phyloP scores from a whole-genome alignment of 345 rosid genomes.

The Viola odorata region DNA sequence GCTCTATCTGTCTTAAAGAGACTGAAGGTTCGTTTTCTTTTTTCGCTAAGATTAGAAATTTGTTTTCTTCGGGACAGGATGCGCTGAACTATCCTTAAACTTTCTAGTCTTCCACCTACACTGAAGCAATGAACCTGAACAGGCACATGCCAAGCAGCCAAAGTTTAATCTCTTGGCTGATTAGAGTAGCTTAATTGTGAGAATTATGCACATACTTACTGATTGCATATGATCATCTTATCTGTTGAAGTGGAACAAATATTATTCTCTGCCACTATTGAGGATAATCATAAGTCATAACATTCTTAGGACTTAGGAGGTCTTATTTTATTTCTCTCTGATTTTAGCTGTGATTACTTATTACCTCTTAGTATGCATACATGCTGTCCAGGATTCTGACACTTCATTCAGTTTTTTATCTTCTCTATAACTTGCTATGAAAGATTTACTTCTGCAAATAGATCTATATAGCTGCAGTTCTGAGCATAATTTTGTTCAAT shows the following conservation, averaged over 20 bases:
- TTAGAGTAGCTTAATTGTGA: background rate
- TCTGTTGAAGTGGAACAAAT: no score
- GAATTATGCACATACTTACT: no score
- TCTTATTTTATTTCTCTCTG: background rate
- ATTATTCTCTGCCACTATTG: no score
- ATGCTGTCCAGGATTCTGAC: background rate
- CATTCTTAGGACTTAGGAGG: no score
- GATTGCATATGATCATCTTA: no score
- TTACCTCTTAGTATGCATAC: background rate
- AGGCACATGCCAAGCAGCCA: background rate
- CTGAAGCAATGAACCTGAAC: background rate
- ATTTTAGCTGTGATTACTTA: background rate
- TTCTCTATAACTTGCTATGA: background rate
- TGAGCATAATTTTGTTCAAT: constrained; percentile 36
- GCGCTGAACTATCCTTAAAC: background rate
- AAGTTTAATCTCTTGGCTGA: constrained; percentile 3
- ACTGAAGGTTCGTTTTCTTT: constrained; percentile 50
- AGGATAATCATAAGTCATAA: no score
- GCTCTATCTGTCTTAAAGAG: constrained; percentile 58
- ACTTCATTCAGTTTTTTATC: background rate
- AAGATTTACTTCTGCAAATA: background rate
- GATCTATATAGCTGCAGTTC: constrained; percentile 26
- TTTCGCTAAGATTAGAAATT: background rate
- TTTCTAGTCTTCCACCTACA: background rate
- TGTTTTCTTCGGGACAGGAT: background rate